Base-by-base conservation (phyloP, 768 basidiomycete genomes). In the Tubosaeta brunneosetosa region DNA sequence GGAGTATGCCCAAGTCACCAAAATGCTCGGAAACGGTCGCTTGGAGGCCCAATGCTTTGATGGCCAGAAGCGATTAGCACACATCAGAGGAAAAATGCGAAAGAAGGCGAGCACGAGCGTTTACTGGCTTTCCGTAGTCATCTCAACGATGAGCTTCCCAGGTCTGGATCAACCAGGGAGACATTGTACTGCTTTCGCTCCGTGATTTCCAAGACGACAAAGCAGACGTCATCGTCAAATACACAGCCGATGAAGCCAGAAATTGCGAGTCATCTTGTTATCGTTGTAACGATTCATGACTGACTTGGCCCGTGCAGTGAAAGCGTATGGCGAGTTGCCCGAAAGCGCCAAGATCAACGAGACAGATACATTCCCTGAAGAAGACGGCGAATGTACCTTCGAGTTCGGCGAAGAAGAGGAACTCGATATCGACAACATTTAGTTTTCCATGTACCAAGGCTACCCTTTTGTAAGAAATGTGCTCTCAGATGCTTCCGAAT, bases 121-220 rank as follows among this genome's bases (percentile, higher is more conserved):
- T 52, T 27, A 19, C 7, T 4, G 4, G 2, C 9, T 48, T 13
- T 33, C 32, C 11, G 31, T 17, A 40, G 19, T 60, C 17, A 19
- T 34, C 26, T 51, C 33, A 58, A 55, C 55, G 47, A 26, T 29
- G 26, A 14, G 14, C 44, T 19, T 53, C 22, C 32, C 51, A 97
- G 94, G 94, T 98, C 65, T 98, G 95, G 95, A 98, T 98, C 68
- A 97, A 95, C 69, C 92, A 97, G 64, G 95, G 95, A 64, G 95
- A 97, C 66, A 97, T 97, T 65, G 84, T 98, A 47, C 76, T 97
- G 41, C 77, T 98, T 17, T 97, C 94, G 27, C 79, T 99, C 45
- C 91, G 97, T 58, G 97, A 98, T 47, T 99, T 98, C 83, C 95
- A 98, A 72, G 97, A 99, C 63, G 93, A 91, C 74, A 97, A 97